Evolutionary conservation across 345 rosid genomes (phyloP), one percentile per base, ranked within the genome.

Genomic region (Lepidium sativum): DNA sequence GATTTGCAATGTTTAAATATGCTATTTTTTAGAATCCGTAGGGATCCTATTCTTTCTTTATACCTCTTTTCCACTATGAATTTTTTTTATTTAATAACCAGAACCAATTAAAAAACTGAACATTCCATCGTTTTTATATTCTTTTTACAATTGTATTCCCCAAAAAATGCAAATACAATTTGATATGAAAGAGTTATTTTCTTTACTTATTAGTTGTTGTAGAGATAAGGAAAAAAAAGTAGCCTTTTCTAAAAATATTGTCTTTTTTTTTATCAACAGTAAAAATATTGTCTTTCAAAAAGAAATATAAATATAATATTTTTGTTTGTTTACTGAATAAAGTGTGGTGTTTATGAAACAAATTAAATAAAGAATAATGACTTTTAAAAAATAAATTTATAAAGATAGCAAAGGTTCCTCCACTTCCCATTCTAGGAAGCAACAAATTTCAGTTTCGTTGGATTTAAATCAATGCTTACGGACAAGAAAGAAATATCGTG

Each of bases 391-490:
- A 17, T 32, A 40, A 45, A 71, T 48, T 48, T 54, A 63, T 49
- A 32, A 47, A 29, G 56, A 70, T 63, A n/a, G 59, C 52, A 71
- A 64, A 49, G 45, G 70, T 48, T 71, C 75, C n/a, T n/a, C 56
- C 63, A 70, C 69, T 44, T 25, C 57, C 65, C 59, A 71, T 47
- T 71, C 44, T 48, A 63, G 75, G 75, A 71, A 27, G 75, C 70
- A 63, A 71, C 65, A 55, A 48, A 16, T 14, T 17, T 55, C 62
- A 6, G 63, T 71, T 71, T 71, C 56, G 75, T 55, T 63, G 63
- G 75, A 48, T 63, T 59, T n/a, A 63, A 39, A 71, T 48, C 47
- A 71, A 55, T 71, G 75, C 70, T 63, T 39, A 48, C 14, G 74
- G 49, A 45, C 50, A 54, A 54, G 63, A 55, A 43, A 45, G 74